phyloP scores from a whole-genome alignment of 2,329 filamentous ascomycete species.

The Diaporthe vaccinii region DNA sequence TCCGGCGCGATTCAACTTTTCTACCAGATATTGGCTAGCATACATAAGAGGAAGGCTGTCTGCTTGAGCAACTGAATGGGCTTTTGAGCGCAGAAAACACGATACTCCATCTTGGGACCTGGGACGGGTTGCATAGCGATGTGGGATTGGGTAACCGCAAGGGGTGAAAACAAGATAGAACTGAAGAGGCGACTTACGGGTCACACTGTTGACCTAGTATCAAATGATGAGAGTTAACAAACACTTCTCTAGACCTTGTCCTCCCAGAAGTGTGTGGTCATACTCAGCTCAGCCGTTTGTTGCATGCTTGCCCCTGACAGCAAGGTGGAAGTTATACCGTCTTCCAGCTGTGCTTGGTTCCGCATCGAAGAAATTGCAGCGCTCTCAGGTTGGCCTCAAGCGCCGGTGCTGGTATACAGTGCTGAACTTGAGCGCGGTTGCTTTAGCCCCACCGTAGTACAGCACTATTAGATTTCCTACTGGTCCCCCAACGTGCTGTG shows the following conservation, averaged over 20 bases:
- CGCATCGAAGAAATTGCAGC: not conserved
- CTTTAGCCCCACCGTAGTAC: not conserved
- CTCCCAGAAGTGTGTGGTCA: not conserved
- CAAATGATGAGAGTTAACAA: not conserved
- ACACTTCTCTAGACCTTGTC: not conserved
- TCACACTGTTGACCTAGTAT: not conserved
- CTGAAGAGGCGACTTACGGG: conserved; percentile 15
- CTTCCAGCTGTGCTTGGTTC: not conserved
- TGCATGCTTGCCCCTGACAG: not conserved
- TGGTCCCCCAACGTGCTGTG: too few species aligned
- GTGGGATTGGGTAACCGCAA: not conserved
- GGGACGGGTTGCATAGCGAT: conserved; percentile 9
- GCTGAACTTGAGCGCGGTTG: not conserved
- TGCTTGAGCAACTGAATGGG: not conserved
- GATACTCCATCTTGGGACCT: not conserved
- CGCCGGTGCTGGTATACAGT: too few species aligned
- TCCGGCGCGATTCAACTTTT: not conserved
- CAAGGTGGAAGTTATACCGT: not conserved
- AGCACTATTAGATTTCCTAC: too few species aligned
- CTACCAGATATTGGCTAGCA: not conserved
- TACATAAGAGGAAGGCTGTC: not conserved
- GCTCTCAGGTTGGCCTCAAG: too few species aligned
- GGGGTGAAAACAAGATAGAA: not conserved
- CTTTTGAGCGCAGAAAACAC: not conserved
- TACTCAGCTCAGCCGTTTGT: too few species aligned